A percentile compares a stretch with the other conserved stretches of the same genome.
phyloP scores from a whole-genome alignment of 2,329 filamentous ascomycete species.

The Fusarium sp. region DNA sequence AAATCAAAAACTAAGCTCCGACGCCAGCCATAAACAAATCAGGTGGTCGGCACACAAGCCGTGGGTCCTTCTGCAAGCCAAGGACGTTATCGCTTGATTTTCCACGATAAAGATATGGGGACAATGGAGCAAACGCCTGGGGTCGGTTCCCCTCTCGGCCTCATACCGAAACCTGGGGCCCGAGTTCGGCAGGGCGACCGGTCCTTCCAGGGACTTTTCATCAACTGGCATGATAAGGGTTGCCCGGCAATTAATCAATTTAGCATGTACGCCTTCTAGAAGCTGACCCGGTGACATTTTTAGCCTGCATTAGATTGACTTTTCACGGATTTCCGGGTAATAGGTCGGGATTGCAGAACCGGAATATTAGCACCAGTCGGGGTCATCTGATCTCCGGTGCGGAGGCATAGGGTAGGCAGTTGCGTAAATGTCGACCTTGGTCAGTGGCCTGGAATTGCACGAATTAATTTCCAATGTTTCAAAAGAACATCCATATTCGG shows the following conservation, averaged over 20 bases:
- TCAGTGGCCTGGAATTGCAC: too few species aligned
- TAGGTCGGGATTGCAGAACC: conserved; percentile 11
- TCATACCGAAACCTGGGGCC: conserved; percentile 32
- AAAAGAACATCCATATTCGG: too few species aligned
- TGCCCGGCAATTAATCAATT: not conserved
- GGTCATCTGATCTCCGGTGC: not conserved
- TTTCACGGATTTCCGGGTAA: conserved; percentile 8
- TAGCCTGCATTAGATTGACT: not conserved
- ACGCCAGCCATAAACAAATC: conserved; percentile 14
- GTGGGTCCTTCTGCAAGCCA: conserved; percentile 13
- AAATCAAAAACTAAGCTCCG: not conserved
- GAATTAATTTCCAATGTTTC: too few species aligned
- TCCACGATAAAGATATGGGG: not conserved
- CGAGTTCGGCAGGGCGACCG: conserved; percentile 21
- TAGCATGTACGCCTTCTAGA: conserved; percentile 16
- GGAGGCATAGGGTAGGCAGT: conserved; percentile 4
- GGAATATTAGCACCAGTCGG: not conserved
- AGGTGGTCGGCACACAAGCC: conserved; percentile 31
- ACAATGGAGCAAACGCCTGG: not conserved
- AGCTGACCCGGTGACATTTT: conserved; percentile 22
- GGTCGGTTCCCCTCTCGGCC: conserved; percentile 20
- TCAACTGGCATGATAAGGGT: not conserved
- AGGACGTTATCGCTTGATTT: conserved; percentile 23
- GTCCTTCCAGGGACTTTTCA: not conserved
- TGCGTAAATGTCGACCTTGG: too few species aligned